Evolutionary conservation across 2,329 filamentous ascomycete genomes (phyloP).

Genomic region (Aureobasidium sp.): DNA sequence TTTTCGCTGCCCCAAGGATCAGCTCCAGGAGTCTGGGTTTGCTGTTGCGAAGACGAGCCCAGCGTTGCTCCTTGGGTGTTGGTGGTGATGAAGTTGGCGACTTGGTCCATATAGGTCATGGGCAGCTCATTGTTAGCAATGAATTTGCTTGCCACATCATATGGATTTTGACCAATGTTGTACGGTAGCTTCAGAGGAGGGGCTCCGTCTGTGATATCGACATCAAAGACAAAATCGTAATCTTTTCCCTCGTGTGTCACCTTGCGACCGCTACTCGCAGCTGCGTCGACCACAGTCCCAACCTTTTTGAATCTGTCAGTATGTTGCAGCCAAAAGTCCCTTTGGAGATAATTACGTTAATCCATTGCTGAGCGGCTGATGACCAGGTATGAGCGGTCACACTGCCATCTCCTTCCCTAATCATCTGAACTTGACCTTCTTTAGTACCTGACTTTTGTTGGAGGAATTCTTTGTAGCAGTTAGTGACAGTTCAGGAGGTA

Average conservation of each 20-base stretch:
- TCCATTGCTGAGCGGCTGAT: slow-evolving; percentile 31
- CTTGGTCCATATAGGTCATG: slow-evolving; percentile 78
- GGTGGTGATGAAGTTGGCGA: slow-evolving; percentile 82
- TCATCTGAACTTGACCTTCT: slow-evolving; percentile 92
- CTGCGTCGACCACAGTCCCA: slow-evolving; percentile 88
- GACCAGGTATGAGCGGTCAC: slow-evolving; percentile 90
- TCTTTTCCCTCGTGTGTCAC: slow-evolving; percentile 68
- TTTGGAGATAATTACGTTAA: slow-evolving; percentile 10
- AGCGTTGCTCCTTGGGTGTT: slow-evolving; percentile 83
- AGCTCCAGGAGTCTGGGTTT: slow-evolving; percentile 41
- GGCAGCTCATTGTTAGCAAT: slow-evolving; percentile 83
- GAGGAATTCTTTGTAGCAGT: slow-evolving; percentile 57
- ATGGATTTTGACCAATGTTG: slow-evolving; percentile 86
- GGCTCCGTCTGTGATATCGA: slow-evolving; percentile 91
- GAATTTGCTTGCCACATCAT: slow-evolving; percentile 85
- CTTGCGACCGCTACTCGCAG: slow-evolving; percentile 62
- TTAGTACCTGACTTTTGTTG: slow-evolving; percentile 78
- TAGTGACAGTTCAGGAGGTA: not conserved
- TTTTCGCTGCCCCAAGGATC: slow-evolving; percentile 74
- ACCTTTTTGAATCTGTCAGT: slow-evolving; percentile 43
- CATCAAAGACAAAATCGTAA: slow-evolving; percentile 95
- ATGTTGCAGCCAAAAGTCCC: not conserved
- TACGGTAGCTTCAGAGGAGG: slow-evolving; percentile 89
- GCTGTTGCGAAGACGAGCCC: slow-evolving; percentile 40
- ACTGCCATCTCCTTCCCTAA: slow-evolving; percentile 69